Base-by-base conservation (phyloP, 805 yeast genomes). In the Metschnikowia baotianmanensis region DNA sequence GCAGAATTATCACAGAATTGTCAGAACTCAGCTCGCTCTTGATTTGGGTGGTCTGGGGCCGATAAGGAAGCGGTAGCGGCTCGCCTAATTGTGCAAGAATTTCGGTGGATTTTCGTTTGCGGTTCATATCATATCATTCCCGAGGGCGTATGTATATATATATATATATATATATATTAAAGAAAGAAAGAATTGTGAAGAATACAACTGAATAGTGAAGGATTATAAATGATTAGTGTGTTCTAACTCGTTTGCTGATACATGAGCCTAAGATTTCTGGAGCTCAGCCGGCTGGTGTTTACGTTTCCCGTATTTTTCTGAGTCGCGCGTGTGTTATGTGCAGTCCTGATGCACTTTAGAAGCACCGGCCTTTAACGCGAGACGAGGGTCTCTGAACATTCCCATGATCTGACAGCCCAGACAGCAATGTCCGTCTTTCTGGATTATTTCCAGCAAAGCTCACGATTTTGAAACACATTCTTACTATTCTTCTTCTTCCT, bases 31-130 rank as follows among this genome's bases (percentile, higher is more conserved):
- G 10, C 27, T 48, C 52, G 18, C 21, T 36, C 26, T 39, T 48
- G 10, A 35, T 29, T 11, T 37, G 35, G 19, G 28, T 26, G 19
- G 34, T 9, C 11, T 36, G 40, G 16, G 58, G 51, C 34, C 53
- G 51, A 48, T 64, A 64, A 11, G 67, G 65, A 24, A 64, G 55
- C 19, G 70, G 70, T 26, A 64, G 58, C 1, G 69, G 69, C 35
- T 62, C 67, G 10, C 69, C 69, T 20, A 64, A 48, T 36, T 54
- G 58, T 31, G 45, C 50, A 31, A 44, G 17, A 22, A 50, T 43
- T 21, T 46, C 52, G 13, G 47, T 38, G 19, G 46, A 43, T 30
- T 42, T 43, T 27, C 45, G 31, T 38, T 40, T 50, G 39, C 51
- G 43, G 36, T 38, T 48, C 55, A 50, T 50, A 38, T 19, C 55